Percentiles rank a stretch among this genome's conserved stretches.
phyloP scores from a whole-genome alignment of 352 stramenopile species.

The Aphanomyces euteiches region DNA sequence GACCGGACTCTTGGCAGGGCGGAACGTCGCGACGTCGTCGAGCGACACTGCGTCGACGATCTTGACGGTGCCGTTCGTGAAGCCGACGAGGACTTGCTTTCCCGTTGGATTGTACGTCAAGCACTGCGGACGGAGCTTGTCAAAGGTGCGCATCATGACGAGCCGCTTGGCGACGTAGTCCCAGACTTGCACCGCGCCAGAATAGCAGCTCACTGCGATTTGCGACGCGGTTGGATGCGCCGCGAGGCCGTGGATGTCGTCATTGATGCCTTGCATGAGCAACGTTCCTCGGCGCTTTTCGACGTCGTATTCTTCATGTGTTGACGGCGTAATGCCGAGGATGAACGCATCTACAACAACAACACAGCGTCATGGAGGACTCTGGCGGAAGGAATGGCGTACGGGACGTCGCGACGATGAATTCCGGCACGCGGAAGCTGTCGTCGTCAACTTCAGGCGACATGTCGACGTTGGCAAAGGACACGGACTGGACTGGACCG shows the following conservation, averaged over 20 bases:
- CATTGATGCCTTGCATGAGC: slow-evolving; percentile 88
- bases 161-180: slow-evolving; percentile 82
- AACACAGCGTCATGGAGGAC: not conserved
- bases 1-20: slow-evolving; percentile 60
- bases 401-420: slow-evolving; percentile 83
- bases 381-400: not conserved
- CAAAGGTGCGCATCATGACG: slow-evolving; percentile 79
- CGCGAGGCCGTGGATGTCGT: slow-evolving; percentile 76
- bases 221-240: slow-evolving; percentile 69
- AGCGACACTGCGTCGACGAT: slow-evolving; percentile 73
- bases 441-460: slow-evolving; percentile 46
- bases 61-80: slow-evolving; percentile 82
- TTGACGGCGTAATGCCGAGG: slow-evolving; percentile 64
- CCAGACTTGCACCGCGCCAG: slow-evolving; percentile 87
- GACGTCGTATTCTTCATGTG: slow-evolving; percentile 85
- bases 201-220: slow-evolving; percentile 77
- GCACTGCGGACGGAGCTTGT: slow-evolving; percentile 69
- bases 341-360: slow-evolving; percentile 69
- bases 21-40: slow-evolving; percentile 69
- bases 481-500: slow-evolving; percentile 83
- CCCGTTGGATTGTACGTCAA: slow-evolving; percentile 77
- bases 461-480: slow-evolving; percentile 55
- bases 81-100: slow-evolving; percentile 79
- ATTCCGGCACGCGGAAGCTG: slow-evolving; percentile 80
- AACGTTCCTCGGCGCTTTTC: slow-evolving; percentile 85